Percentiles rank a stretch among this genome's conserved stretches.
Conservation (phyloP, 192 early-diverging fungal species). For the Podila minutissima region DNA sequence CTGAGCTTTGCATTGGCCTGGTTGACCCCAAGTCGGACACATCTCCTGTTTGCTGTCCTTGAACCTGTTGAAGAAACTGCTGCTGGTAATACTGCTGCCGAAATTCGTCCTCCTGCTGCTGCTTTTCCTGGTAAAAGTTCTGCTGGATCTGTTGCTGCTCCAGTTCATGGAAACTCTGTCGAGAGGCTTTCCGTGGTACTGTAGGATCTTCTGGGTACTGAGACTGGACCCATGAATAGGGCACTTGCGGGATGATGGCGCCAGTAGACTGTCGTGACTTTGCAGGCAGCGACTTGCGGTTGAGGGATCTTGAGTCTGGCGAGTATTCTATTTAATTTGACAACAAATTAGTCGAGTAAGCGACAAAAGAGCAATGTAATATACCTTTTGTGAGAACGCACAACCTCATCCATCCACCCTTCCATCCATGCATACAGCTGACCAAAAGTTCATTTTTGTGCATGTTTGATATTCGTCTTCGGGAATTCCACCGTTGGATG, state of each 20-base stretch:
- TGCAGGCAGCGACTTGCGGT: constrained; percentile 45
- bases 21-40: constrained; percentile 14
- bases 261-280: constrained; percentile 39
- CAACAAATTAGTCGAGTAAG: no score
- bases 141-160: constrained; percentile 25
- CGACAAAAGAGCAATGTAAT: no score
- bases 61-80: constrained; percentile 38
- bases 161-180: constrained; percentile 39
- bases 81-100: constrained; percentile 48
- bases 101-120: constrained; percentile 45
- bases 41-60: constrained; percentile 13
- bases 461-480: no score
- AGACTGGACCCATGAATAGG: constrained; percentile 48
- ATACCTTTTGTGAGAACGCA: no score
- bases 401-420: no score
- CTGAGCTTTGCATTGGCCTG: constrained; percentile 15
- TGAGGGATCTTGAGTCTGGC: constrained; percentile 16
- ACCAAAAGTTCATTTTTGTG: no score
- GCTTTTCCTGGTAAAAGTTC: constrained; percentile 33
- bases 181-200: constrained; percentile 14
- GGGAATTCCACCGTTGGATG: background rate
- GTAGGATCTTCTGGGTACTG: constrained; percentile 21
- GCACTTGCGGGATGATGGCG: constrained; percentile 47
- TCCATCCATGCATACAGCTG: no score
- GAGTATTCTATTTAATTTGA: constrained; percentile 17